A percentile compares a stretch with the other conserved stretches of the same genome.
phyloP scores from a whole-genome alignment of 345 rosid species.

The Acer negundo region DNA sequence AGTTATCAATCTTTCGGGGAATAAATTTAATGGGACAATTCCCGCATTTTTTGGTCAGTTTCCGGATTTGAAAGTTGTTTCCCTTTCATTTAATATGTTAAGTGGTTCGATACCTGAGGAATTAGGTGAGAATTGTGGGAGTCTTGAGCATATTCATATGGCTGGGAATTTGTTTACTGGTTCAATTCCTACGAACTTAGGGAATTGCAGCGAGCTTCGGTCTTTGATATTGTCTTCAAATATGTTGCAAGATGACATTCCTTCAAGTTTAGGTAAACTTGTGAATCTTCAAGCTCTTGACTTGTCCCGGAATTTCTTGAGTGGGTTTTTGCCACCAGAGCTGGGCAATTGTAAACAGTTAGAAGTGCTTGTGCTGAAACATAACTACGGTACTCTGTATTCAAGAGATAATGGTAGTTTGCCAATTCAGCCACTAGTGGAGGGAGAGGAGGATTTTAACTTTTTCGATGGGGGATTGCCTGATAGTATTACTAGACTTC shows the following conservation, averaged over 20 bases:
- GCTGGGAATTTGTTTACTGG: constrained; percentile 43
- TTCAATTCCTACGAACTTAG: constrained; percentile 41
- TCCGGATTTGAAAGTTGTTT: constrained; percentile 28
- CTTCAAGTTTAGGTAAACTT: constrained; percentile 35
- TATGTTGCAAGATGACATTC: constrained; percentile 41
- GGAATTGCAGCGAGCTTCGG: constrained; percentile 39
- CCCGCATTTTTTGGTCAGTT: constrained; percentile 29
- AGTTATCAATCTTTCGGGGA: constrained; percentile 45
- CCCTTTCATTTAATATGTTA: constrained; percentile 40
- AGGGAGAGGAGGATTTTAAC: constrained; percentile 42
- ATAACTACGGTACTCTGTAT: constrained; percentile 36
- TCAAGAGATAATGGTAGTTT: constrained; percentile 23
- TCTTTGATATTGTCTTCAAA: constrained; percentile 45
- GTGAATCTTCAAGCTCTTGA: constrained; percentile 48
- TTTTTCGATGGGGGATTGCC: constrained; percentile 43
- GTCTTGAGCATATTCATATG: constrained; percentile 42
- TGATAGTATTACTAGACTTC: constrained; percentile 35
- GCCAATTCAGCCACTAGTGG: constrained; percentile 22
- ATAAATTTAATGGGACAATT: constrained; percentile 41
- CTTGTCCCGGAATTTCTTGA: constrained; percentile 45
- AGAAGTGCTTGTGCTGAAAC: constrained; percentile 42
- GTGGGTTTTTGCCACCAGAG: constrained; percentile 47
- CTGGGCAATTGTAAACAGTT: constrained; percentile 40
- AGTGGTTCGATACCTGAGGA: constrained; percentile 36
- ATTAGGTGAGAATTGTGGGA: constrained; percentile 39